Percentiles rank a stretch among this genome's conserved stretches.
Conservation (phyloP, 805 yeast species). For the Lipomyces sp. region DNA sequence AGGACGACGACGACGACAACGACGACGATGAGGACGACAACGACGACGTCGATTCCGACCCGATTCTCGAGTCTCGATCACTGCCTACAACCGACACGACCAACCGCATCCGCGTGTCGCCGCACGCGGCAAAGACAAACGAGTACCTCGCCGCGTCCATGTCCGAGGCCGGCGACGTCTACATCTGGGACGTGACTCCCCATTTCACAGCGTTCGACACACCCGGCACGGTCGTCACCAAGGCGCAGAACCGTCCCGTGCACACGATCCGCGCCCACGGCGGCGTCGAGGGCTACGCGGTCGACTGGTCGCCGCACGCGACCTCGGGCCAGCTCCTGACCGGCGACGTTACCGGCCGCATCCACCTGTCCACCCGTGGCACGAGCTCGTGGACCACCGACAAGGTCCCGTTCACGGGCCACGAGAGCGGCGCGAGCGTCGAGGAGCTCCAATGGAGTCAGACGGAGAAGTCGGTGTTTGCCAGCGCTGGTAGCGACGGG, state of each 20-base stretch:
- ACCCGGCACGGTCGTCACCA: slow-evolving; percentile 82
- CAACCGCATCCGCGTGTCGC: slow-evolving; percentile 81
- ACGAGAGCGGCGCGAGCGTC: slow-evolving; percentile 57
- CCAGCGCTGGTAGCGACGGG: slow-evolving; percentile 93
- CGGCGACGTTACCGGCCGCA: slow-evolving; percentile 86
- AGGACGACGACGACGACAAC: slow-evolving; percentile 73
- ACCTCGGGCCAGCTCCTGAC: slow-evolving; percentile 71
- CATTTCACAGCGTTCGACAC: slow-evolving; percentile 80
- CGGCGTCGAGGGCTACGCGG: slow-evolving; percentile 93
- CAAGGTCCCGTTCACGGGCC: slow-evolving; percentile 60
- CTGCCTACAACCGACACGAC: slow-evolving; percentile 78
- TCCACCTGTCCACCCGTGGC: slow-evolving; percentile 73
- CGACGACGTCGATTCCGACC: slow-evolving; percentile 55
- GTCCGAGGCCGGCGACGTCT: slow-evolving; percentile 87
- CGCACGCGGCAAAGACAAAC: slow-evolving; percentile 67
- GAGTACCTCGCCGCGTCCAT: slow-evolving; percentile 84
- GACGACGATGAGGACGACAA: slow-evolving; percentile 71
- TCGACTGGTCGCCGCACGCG: slow-evolving; percentile 92
- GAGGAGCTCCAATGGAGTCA: slow-evolving; percentile 98
- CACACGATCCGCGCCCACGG: slow-evolving; percentile 85
- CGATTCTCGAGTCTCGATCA: slow-evolving; percentile 82
- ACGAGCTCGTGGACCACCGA: slow-evolving; percentile 81
- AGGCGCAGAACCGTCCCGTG: slow-evolving; percentile 69
- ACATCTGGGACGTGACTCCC: slow-evolving; percentile 74
- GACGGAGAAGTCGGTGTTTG: slow-evolving; percentile 87